Percentiles rank a stretch among this genome's conserved stretches.
These are phyloP conservation scores for Colletotrichum aenigma DNA, from an alignment of 2,329 filamentous ascomycete genomes.

Conservation along the genomic window DNA sequence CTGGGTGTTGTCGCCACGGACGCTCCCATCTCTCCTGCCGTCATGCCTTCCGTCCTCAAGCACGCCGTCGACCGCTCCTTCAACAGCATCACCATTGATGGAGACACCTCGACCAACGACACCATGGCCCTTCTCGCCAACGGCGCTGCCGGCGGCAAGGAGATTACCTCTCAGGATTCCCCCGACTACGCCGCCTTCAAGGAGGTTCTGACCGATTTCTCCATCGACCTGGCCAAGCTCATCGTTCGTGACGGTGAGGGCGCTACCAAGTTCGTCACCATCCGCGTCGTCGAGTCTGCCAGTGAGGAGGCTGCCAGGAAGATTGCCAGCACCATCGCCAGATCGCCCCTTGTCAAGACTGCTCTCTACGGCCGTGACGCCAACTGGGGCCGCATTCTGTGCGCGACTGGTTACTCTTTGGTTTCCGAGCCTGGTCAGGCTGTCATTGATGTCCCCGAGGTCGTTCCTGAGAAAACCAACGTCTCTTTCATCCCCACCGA, in stretches of 20 bases:
- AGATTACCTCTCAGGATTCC: slow-evolving; percentile 58
- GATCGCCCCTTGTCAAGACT: slow-evolving; percentile 94
- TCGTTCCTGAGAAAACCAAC: slow-evolving; percentile 72
- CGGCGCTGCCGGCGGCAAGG: slow-evolving; percentile 79
- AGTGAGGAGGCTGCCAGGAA: slow-evolving; percentile 74
- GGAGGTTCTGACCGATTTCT: slow-evolving; percentile 74
- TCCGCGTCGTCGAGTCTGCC: slow-evolving; percentile 78
- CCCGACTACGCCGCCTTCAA: slow-evolving; percentile 75
- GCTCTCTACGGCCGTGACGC: slow-evolving; percentile 96
- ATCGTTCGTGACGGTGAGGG: slow-evolving; percentile 96
- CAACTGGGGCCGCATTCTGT: slow-evolving; percentile 97
- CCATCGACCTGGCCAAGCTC: slow-evolving; percentile 85
- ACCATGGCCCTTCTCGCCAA: slow-evolving; percentile 95
- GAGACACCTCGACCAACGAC: slow-evolving; percentile 97
- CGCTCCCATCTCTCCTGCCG: slow-evolving; percentile 72
- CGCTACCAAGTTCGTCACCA: slow-evolving; percentile 96
- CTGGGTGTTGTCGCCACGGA: slow-evolving; percentile 93
- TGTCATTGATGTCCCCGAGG: slow-evolving; percentile 64
- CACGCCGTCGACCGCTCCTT: slow-evolving; percentile 83
- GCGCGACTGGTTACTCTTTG: slow-evolving; percentile 84
- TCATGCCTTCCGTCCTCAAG: slow-evolving; percentile 73
- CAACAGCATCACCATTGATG: slow-evolving; percentile 96
- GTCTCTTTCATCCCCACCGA: slow-evolving; percentile 82
- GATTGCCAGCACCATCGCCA: slow-evolving; percentile 87
- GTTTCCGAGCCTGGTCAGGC: slow-evolving; percentile 62